Evolutionary conservation across 108 stramenopile genomes (phyloP), one percentile per base, ranked within the genome.

Genomic region (Cyclotella atomus): DNA sequence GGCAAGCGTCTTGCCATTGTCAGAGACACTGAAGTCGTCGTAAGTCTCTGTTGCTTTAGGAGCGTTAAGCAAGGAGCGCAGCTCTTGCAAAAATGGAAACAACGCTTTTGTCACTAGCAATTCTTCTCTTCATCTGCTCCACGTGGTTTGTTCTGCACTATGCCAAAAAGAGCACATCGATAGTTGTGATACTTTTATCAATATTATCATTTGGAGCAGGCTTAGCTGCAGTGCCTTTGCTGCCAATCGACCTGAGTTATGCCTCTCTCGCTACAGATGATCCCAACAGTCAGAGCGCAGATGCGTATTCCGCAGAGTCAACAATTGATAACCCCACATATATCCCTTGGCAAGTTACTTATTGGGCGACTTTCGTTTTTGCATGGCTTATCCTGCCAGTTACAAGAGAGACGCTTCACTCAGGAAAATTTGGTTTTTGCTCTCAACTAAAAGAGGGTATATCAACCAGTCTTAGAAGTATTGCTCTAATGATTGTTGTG

Each of bases 321-420:
- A 46, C 17, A 2, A 21, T 50, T 9, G 68, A 44, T 21, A 83
- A 83, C 67, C 78, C 75, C 16, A 83, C 85, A 45, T 82, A 75
- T 70, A 34, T 68, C 17, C 68, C 82, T 3, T 88, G 85, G 84
- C 68, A 63, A 27, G 57, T 85, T 14, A 81, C 72, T 28, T 93
- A 88, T 79, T 93, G 90, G 91, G 79, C 74, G 19, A 95, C 94
- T 1, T 93, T 95, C 65, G 17, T 91, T 6, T 69, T 95, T 1
- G 91, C 90, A 17, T 95, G 88, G 89, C 60, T 85, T 5, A 63
- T 91, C 23, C 63, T 95, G 12, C 94, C 94, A 25, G 68, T 92
- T 9, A 53, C 84, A 8, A 54, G 88, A 27, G 77, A 82, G 34
- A 73, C 83, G 16, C 85, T 90, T 41, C 63, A 77, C 10, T 87